Base-by-base conservation (phyloP, 2,329 filamentous ascomycete genomes). In the Trichophaea hybrida region DNA sequence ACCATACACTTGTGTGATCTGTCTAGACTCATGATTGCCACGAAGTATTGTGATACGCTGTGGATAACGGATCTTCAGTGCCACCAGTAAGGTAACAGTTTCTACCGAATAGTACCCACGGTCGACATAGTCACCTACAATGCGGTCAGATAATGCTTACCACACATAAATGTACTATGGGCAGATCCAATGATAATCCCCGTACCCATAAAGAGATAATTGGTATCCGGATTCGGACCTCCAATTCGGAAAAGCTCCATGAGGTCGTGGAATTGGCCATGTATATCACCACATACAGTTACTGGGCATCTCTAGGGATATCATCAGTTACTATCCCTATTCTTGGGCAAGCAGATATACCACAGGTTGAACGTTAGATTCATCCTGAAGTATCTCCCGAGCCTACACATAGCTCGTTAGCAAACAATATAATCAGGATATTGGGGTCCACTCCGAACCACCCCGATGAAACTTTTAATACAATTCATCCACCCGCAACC, bases 211-310 rank as follows among this genome's bases (percentile, higher is more conserved):
- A 97, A 97, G 67, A 97, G 84, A 75, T 97, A 97, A 78, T 97
- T 97, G 71, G 93, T 97, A 74, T 98, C 93, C 67, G 93, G 93
- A 72, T 95, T 96, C 62, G 90, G 89, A 58, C 93, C 93, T 68
- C 93, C 93, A 73, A 98, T 97, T 77, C 94, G 94, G 81, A 98
- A 98, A 57, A 98, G 82, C 76, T 98, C 93, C 89, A 98, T 97
- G 74, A 98, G 76, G 72, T 98, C 93, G 74, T 97, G 91, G 74
- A 97, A 97, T 75, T 98, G 93, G 67, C 93, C 93, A 75, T 98
- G 93, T 72, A 98, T 98, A 75, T 98, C 93, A 73, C 93, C 93
- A 74, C 93, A 97, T 64, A 98, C 93, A 59, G 93, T 98, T 67
- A 97, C 93, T 49, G 93, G 93, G 73, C 91, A 97, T 91, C 96